Evolutionary conservation across 176 grass and related monocot species (phyloP), one percentile per base, ranked within the genome.

Genomic region (Oropetium thomaeum): DNA sequence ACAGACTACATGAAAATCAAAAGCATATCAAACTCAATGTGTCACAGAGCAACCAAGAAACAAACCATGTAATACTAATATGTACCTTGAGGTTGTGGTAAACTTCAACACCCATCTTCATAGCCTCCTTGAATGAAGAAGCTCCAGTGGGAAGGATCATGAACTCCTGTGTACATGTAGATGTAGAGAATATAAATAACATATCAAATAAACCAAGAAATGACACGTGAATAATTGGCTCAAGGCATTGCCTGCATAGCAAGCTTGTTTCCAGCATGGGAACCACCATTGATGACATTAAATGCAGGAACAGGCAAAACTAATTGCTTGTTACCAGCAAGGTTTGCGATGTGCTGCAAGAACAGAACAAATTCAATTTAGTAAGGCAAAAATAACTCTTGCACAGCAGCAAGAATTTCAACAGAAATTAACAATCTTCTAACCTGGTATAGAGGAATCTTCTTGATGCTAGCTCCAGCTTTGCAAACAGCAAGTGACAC

Each of bases 71-170:
- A 67, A 58, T 0, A 37, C 38, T 80, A 67, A 58, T 0, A 37
- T 31, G 77, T 64, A 97, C 93, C 85, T 97, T 97, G 73, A 97
- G 76, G 61, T 97, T 70, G 79, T 97, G 93, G 65, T 97, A 97
- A 43, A 97, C 93, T 81, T 97, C 93, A 27, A 93, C 93, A 58
- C 93, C 93, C 93, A 97, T 97, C 83, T 97, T 93, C 93, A 97
- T 97, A 44, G 93, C 93, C 74, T 97, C 93, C 70, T 97, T 97
- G 88, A 97, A 97, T 10, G 83, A 91, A 8, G 86, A 70, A 2
- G 93, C 93, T 16, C 93, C 90, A 76, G 87, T 87, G 17, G 93
- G 90, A 74, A 97, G 90, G 68, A 97, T 93, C 93, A 97, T 97
- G 77, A 97, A 97, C 85, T 97, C 93, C 93, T 97, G 79, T 25